A percentile compares a stretch with the other conserved stretches of the same genome.
Conservation (phyloP, 257 asterid species). For the Salvia miltiorrhiza region DNA sequence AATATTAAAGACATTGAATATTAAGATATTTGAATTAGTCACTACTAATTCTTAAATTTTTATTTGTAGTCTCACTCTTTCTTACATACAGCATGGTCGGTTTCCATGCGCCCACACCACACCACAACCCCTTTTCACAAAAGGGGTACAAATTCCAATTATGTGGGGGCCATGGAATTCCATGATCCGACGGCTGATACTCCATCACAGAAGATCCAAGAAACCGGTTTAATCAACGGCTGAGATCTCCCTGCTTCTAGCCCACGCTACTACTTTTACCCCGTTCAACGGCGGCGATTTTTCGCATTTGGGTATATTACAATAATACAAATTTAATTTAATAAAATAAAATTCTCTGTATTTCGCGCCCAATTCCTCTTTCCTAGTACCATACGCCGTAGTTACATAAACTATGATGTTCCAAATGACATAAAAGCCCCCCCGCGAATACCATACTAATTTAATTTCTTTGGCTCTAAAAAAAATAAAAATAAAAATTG, state of each 20-base stretch:
- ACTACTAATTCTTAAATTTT: too few species aligned
- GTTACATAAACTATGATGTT: neutral
- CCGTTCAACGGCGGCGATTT: slow-evolving; percentile 47
- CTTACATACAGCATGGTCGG: slow-evolving; percentile 14
- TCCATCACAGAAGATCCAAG: slow-evolving; percentile 1
- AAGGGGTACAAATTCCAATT: slow-evolving; percentile 15
- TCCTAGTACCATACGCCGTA: slow-evolving; percentile 24
- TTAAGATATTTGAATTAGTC: too few species aligned
- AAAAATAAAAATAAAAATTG: too few species aligned
- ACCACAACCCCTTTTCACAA: neutral
- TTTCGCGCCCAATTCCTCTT: slow-evolving; percentile 32
- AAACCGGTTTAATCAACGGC: slow-evolving; percentile 12
- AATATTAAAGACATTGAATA: too few species aligned
- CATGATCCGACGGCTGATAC: too few species aligned
- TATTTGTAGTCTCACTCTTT: too few species aligned
- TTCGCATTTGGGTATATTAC: slow-evolving; percentile 17
- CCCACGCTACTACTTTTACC: slow-evolving; percentile 35
- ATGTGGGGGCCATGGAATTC: neutral
- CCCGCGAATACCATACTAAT: neutral
- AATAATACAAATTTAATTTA: neutral
- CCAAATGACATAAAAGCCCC: slow-evolving; percentile 14
- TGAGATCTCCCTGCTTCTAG: slow-evolving; percentile 37
- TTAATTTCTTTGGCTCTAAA: neutral
- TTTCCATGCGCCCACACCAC: too few species aligned
- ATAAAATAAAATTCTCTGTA: slow-evolving; percentile 26